phyloP scores from a whole-genome alignment of 2,329 filamentous ascomycete species.

The Grosmannia serpens region DNA sequence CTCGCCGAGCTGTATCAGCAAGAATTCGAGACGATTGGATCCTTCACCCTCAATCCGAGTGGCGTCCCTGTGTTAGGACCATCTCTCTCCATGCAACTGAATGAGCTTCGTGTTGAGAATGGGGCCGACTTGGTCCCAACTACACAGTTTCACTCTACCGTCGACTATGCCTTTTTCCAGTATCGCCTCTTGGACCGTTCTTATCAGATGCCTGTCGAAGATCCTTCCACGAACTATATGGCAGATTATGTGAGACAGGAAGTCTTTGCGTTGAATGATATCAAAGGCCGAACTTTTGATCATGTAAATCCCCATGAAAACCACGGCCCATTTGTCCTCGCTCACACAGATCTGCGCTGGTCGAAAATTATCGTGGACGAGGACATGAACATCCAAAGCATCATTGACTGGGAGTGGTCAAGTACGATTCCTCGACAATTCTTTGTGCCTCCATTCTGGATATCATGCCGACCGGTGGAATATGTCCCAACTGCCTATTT shows the following conservation, averaged over 20 bases:
- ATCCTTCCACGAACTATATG: no score
- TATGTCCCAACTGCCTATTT: background rate
- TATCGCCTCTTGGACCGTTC: no score
- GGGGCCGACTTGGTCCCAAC: no score
- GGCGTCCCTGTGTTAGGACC: background rate
- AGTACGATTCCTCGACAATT: background rate
- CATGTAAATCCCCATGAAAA: background rate
- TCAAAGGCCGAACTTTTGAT: background rate
- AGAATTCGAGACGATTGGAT: background rate
- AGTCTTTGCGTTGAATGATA: no score
- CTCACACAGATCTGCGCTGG: background rate
- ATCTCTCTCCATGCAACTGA: no score
- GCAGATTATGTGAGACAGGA: no score
- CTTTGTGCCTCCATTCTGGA: background rate
- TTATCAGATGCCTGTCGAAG: no score
- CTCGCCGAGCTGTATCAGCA: no score
- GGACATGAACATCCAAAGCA: background rate
- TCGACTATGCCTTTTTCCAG: no score
- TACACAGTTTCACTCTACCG: no score
- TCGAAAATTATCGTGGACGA: background rate
- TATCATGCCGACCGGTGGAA: background rate
- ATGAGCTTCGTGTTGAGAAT: no score
- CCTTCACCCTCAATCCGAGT: background rate
- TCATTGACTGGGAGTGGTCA: background rate
- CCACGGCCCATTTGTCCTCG: background rate